phyloP scores from a whole-genome alignment of 108 stramenopile genomes.

The Nitzschia sp. region DNA sequence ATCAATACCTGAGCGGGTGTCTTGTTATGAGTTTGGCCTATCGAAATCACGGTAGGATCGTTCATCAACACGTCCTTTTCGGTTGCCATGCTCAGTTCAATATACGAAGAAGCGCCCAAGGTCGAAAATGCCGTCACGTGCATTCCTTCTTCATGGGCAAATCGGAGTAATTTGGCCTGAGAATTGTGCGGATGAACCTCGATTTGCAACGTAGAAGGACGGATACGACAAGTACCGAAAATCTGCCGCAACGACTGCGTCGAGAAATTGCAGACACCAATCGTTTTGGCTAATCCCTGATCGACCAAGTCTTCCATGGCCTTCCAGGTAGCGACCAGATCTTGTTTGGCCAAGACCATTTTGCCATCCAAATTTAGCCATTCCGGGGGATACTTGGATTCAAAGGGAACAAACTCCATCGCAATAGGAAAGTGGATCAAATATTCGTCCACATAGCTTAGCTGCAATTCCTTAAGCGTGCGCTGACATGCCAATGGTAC shows the following conservation, averaged over 20 bases:
- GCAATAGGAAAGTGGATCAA: conserved; percentile 94
- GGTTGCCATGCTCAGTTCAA: conserved; percentile 80
- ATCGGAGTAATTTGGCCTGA: conserved; percentile 80
- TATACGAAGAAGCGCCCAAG: conserved; percentile 81
- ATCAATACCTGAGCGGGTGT: conserved; percentile 87
- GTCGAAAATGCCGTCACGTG: conserved; percentile 84
- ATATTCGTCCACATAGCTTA: conserved; percentile 92
- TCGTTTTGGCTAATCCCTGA: conserved; percentile 50
- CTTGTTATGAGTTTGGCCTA: conserved; percentile 67
- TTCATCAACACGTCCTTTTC: conserved; percentile 68
- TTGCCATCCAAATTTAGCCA: conserved; percentile 87
- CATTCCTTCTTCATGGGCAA: conserved; percentile 79
- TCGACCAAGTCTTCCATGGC: conserved; percentile 83
- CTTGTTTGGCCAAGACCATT: conserved; percentile 77
- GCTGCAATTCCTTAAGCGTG: conserved; percentile 78
- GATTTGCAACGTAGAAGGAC: conserved; percentile 84
- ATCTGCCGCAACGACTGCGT: conserved; percentile 82
- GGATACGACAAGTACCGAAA: conserved; percentile 65
- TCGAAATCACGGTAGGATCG: conserved; percentile 50
- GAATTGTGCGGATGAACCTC: conserved; percentile 90
- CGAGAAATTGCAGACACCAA: conserved; percentile 90
- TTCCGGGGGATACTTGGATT: conserved; percentile 91
- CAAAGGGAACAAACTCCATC: conserved; percentile 87
- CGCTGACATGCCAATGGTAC: conserved; percentile 71
- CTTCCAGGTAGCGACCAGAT: conserved; percentile 85